A percentile compares a stretch with the other conserved stretches of the same genome.
Conservation (phyloP, 441 rosid genomes). For the Gossypium davidsonii region DNA sequence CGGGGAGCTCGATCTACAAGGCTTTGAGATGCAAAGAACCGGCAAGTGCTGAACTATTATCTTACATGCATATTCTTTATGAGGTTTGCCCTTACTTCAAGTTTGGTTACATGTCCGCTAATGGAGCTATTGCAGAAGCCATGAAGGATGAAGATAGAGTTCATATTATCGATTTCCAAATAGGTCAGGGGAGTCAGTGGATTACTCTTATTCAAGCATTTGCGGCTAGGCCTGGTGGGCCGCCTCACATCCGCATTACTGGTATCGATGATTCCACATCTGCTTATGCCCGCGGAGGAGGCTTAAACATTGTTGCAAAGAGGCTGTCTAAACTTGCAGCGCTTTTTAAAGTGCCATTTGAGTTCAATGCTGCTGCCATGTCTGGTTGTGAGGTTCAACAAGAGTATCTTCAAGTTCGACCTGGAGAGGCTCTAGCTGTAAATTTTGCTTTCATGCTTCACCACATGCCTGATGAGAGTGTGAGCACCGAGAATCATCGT, state of each 20-base stretch:
- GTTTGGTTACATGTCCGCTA: constrained; percentile 86
- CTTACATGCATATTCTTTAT: constrained; percentile 74
- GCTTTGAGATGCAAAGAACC: constrained; percentile 59
- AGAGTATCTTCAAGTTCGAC: constrained; percentile 36
- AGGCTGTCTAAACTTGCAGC: constrained; percentile 58
- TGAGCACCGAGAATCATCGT: constrained; percentile 70
- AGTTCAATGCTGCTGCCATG: constrained; percentile 49
- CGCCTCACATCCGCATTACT: constrained; percentile 72
- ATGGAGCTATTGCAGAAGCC: constrained; percentile 89
- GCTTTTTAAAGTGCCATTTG: constrained; percentile 64
- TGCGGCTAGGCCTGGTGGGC: constrained; percentile 89
- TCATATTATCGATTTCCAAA: constrained; percentile 77
- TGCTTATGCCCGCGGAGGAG: constrained; percentile 82
- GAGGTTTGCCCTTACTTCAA: constrained; percentile 86
- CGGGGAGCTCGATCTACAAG: constrained; percentile 65
- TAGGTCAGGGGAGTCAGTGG: constrained; percentile 86
- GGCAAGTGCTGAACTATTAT: constrained; percentile 57
- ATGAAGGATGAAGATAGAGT: constrained; percentile 75
- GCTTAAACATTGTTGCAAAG: constrained; percentile 54
- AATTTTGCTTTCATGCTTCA: constrained; percentile 85
- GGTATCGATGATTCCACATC: constrained; percentile 63
- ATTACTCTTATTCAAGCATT: constrained; percentile 78
- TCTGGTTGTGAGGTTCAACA: constrained; percentile 46
- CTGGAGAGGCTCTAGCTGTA: constrained; percentile 71
- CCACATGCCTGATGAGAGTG: constrained; percentile 85